phyloP scores from a whole-genome alignment of 83 land plant genomes.

The Isoetes engelmannii region DNA sequence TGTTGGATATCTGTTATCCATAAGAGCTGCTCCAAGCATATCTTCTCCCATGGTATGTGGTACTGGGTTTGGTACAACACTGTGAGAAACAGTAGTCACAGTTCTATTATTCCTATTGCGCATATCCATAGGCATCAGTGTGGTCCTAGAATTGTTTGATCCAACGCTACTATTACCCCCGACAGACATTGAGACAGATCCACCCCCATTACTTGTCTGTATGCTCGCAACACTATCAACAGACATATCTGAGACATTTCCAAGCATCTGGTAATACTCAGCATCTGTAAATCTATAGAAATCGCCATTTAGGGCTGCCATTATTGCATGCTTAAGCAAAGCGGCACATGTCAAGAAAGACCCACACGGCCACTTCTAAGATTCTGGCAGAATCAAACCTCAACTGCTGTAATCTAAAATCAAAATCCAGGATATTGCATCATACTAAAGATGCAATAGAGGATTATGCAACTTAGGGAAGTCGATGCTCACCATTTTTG shows the following conservation, averaged over 20 bases:
- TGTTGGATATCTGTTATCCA: constrained; percentile 47
- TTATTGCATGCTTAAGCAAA: no score
- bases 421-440: no score
- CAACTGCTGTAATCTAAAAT: no score
- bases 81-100: constrained; percentile 30
- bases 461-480: no score
- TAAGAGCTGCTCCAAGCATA: constrained; percentile 45
- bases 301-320: neutral
- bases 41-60: constrained; percentile 41
- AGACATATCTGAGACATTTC: constrained; percentile 66
- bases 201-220: constrained; percentile 23
- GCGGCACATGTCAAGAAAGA: no score
- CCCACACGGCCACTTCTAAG: no score
- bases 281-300: constrained; percentile 38
- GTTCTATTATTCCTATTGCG: constrained; percentile 5
- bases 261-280: constrained; percentile 36
- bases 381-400: no score
- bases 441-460: no score
- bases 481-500: no score
- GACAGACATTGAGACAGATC: constrained; percentile 30
- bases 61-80: constrained; percentile 40
- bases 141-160: constrained; percentile 21
- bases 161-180: constrained; percentile 31
- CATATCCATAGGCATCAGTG: constrained; percentile 20
- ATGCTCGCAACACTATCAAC: constrained; percentile 38